Percentiles rank a stretch among this genome's conserved stretches.
These are phyloP conservation scores for Solanum microdontum DNA, from an alignment of 257 asterid genomes.

Conservation along the genomic window DNA sequence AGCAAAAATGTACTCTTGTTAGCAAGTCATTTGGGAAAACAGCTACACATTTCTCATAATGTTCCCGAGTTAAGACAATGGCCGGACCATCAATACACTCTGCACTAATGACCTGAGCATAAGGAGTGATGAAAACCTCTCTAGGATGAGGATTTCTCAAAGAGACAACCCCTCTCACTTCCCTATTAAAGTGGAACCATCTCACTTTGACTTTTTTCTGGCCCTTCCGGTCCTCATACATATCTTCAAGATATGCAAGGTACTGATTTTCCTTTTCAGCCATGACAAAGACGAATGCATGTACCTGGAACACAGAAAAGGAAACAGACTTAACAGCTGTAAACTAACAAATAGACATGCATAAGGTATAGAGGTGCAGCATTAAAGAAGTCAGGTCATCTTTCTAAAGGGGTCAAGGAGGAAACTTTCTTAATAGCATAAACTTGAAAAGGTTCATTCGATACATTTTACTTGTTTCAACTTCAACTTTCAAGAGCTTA, in stretches of 20 bases:
- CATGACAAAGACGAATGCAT: conserved; percentile 87
- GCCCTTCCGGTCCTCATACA: conserved; percentile 93
- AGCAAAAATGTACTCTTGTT: conserved; percentile 73
- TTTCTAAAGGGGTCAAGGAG: not conserved
- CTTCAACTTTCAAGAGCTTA: not conserved
- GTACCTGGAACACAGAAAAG: conserved; percentile 36
- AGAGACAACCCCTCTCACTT: conserved; percentile 67
- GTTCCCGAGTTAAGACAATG: conserved; percentile 66
- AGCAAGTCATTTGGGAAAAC: conserved; percentile 69
- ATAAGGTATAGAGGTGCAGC: not conserved
- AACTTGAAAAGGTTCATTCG: not conserved
- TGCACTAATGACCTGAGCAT: conserved; percentile 83
- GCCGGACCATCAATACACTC: conserved; percentile 98
- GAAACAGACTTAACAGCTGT: not conserved
- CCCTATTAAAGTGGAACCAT: conserved; percentile 90
- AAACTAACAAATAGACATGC: not conserved
- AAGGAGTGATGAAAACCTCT: conserved; percentile 89
- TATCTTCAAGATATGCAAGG: conserved; percentile 86
- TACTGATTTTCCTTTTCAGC: conserved; percentile 84
- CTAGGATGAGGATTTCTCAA: conserved; percentile 63
- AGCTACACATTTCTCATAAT: conserved; percentile 73
- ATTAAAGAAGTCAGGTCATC: not conserved
- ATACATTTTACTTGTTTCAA: not conserved
- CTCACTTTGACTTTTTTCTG: conserved; percentile 94
- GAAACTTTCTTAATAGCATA: not conserved